Evolutionary conservation across 2,329 filamentous ascomycete genomes (phyloP).

Genomic region (Stagonosporopsis vannaccii): DNA sequence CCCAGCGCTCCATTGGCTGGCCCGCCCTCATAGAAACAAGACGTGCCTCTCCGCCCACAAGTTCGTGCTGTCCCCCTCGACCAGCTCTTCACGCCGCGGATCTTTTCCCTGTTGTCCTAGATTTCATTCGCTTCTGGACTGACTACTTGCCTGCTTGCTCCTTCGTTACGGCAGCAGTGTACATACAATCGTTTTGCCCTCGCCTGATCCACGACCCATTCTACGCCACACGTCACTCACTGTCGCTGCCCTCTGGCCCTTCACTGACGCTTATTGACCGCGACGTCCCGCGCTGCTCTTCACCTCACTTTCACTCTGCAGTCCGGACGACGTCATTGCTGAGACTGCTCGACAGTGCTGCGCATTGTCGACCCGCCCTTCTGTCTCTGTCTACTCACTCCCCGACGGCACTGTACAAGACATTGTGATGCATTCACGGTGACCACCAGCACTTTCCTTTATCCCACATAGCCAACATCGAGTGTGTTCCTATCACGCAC

Average conservation of each 20-base stretch:
- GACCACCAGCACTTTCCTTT: constrained; percentile 32
- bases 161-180: constrained; percentile 43
- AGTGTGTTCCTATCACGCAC: constrained; percentile 22
- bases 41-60: constrained; percentile 27
- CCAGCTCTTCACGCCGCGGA: constrained; percentile 18
- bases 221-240: constrained; percentile 19
- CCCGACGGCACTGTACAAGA: constrained; percentile 7
- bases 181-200: constrained; percentile 24
- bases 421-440: constrained; percentile 43
- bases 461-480: constrained; percentile 32
- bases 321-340: constrained; percentile 18
- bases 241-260: constrained; percentile 15
- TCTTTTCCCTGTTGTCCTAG: constrained; percentile 25
- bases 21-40: constrained; percentile 11
- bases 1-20: constrained; percentile 14
- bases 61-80: constrained; percentile 18
- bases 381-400: constrained; percentile 7
- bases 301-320: constrained; percentile 4
- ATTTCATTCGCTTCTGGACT: constrained; percentile 36
- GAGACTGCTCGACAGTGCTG: constrained; percentile 29
- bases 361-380: constrained; percentile 23
- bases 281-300: constrained; percentile 12
- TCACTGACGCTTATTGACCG: constrained; percentile 18
- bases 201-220: constrained; percentile 18
- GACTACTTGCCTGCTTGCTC: constrained; percentile 34